These are phyloP conservation scores for Trichomonas tenax DNA, from an alignment of 208 protist genomes.

Conservation along the genomic window DNA sequence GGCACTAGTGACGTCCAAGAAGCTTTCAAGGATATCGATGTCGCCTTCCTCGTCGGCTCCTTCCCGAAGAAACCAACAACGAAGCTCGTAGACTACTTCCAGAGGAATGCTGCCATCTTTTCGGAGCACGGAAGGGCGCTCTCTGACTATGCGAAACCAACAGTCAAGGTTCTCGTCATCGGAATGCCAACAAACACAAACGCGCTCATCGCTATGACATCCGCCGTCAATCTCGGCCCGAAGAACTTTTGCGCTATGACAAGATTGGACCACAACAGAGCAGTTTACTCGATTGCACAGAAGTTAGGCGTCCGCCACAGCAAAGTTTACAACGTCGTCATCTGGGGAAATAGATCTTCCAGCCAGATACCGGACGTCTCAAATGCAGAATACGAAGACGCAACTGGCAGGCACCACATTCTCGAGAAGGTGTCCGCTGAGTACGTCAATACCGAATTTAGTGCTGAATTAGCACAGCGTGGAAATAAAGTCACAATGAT, in stretches of 20 bases:
- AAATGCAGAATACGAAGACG: neutral
- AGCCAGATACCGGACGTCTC: neutral
- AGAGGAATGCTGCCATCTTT: neutral
- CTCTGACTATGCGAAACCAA: neutral
- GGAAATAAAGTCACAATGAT: constrained; percentile 58
- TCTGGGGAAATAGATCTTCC: constrained; percentile 14
- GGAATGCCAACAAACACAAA: constrained; percentile 20
- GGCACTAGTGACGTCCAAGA: neutral
- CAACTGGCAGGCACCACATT: neutral
- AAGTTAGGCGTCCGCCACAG: neutral
- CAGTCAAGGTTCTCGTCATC: neutral
- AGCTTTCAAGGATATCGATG: neutral
- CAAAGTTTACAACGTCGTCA: neutral
- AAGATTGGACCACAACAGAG: constrained; percentile 9
- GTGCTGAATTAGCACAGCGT: neutral
- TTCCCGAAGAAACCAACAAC: neutral
- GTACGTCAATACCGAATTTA: neutral
- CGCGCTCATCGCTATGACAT: neutral
- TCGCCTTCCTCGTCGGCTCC: neutral
- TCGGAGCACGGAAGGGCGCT: neutral
- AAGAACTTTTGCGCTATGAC: constrained; percentile 18
- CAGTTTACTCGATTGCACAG: neutral
- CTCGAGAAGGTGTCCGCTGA: neutral
- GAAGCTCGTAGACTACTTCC: neutral
- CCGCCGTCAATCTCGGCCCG: neutral